Percentiles rank a stretch among this genome's conserved stretches.
phyloP scores from a whole-genome alignment of 345 rosid genomes.

The Sonneratia caseolaris region DNA sequence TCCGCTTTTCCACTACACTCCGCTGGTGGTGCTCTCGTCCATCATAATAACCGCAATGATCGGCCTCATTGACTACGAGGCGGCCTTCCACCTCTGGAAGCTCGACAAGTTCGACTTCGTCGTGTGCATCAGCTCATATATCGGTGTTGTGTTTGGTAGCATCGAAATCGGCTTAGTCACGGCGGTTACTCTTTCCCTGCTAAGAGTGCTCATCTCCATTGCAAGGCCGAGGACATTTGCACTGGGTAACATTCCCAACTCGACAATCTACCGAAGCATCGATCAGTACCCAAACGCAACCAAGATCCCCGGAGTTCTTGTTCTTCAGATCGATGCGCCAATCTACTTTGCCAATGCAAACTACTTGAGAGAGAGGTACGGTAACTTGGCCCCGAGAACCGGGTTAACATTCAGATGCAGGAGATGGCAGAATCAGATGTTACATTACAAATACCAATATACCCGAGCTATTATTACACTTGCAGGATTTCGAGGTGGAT shows the following conservation, averaged over 20 bases:
- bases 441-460: neutral
- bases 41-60: conserved; percentile 82
- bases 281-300: conserved; percentile 69
- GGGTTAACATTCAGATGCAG: neutral
- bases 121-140: conserved; percentile 68
- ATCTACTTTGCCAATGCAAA: conserved; percentile 79
- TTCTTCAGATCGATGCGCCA: conserved; percentile 76
- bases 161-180: conserved; percentile 67
- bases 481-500: conserved; percentile 82
- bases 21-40: conserved; percentile 86
- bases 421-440: neutral
- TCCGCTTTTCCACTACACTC: conserved; percentile 86
- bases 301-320: conserved; percentile 59
- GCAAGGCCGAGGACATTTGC: conserved; percentile 70
- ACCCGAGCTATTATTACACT: neutral
- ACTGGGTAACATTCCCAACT: conserved; percentile 79
- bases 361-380: conserved; percentile 89
- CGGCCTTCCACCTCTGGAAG: conserved; percentile 74
- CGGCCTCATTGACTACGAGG: conserved; percentile 79
- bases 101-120: conserved; percentile 83
- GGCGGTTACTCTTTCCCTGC: conserved; percentile 62
- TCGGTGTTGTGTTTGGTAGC: conserved; percentile 78
- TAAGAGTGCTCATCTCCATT: conserved; percentile 56
- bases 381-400: neutral
- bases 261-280: conserved; percentile 56